Percentiles rank a stretch among this genome's conserved stretches.
phyloP scores from a whole-genome alignment of 2,329 filamentous ascomycete species.

The Cladosporium phlei region DNA sequence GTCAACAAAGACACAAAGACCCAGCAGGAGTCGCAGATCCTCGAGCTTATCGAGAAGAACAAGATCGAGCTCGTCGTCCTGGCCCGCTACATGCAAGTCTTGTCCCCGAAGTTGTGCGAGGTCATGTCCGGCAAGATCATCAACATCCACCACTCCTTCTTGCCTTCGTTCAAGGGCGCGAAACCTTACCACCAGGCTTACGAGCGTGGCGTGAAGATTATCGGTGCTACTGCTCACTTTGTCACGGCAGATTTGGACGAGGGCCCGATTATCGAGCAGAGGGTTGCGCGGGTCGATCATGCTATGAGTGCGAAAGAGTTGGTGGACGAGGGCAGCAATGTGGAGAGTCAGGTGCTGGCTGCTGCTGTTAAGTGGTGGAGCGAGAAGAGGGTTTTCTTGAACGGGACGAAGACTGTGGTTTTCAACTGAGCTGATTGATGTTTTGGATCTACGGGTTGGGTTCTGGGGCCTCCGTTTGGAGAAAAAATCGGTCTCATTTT shows the following conservation, averaged over 20 bases:
- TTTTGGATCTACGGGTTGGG: too few relatives aligned
- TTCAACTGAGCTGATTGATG: constrained; percentile 57
- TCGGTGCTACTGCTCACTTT: constrained; percentile 80
- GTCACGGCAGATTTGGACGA: constrained; percentile 81
- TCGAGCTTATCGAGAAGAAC: constrained; percentile 65
- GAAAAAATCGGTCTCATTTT: too few relatives aligned
- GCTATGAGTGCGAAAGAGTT: constrained; percentile 69
- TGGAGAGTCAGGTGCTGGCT: constrained; percentile 77
- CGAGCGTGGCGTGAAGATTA: constrained; percentile 82
- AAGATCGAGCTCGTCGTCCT: constrained; percentile 74
- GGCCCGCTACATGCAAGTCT: constrained; percentile 83
- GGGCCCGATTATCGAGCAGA: constrained; percentile 84
- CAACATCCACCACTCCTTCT: constrained; percentile 86
- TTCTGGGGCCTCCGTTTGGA: too few relatives aligned
- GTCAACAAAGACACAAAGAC: constrained; percentile 73
- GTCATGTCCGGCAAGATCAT: constrained; percentile 83
- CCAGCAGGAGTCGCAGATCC: constrained; percentile 65
- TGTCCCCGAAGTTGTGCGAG: constrained; percentile 67
- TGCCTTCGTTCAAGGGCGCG: constrained; percentile 82
- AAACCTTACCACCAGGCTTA: constrained; percentile 87
- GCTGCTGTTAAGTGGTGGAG: constrained; percentile 81
- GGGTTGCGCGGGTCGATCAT: constrained; percentile 72
- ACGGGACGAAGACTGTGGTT: constrained; percentile 75
- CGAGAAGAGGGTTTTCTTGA: constrained; percentile 71
- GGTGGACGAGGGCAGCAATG: constrained; percentile 74